These are phyloP conservation scores for Cladosporium sp. DNA, from an alignment of 2,329 filamentous ascomycete species.

Conservation along the genomic window DNA sequence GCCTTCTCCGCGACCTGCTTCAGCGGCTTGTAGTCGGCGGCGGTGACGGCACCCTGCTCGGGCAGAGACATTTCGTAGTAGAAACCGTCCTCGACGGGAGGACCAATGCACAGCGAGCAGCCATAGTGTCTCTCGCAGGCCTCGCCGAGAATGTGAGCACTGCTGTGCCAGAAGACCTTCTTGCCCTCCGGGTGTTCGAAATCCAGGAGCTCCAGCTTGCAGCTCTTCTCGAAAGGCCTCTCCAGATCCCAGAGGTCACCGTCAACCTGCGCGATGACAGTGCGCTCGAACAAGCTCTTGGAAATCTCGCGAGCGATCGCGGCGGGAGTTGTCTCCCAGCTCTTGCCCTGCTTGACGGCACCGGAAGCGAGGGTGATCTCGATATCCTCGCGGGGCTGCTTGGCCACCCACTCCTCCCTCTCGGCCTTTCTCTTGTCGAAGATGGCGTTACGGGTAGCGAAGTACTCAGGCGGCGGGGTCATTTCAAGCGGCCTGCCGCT, in stretches of 20 bases:
- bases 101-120: constrained; percentile 89
- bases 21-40: constrained; percentile 77
- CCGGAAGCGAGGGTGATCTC: constrained; percentile 70
- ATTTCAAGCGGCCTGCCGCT: constrained; percentile 45
- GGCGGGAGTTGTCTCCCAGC: constrained; percentile 88
- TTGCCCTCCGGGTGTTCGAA: constrained; percentile 77
- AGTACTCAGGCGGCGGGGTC: constrained; percentile 63
- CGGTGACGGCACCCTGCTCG: constrained; percentile 65
- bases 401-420: constrained; percentile 70
- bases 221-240: constrained; percentile 81
- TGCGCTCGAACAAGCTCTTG: constrained; percentile 81
- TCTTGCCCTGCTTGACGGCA: constrained; percentile 66
- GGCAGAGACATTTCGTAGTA: constrained; percentile 95
- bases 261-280: constrained; percentile 80
- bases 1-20: constrained; percentile 77
- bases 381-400: constrained; percentile 70
- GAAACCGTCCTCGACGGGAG: constrained; percentile 86
- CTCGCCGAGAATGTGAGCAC: constrained; percentile 93
- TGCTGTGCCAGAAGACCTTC: constrained; percentile 97
- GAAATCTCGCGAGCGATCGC: constrained; percentile 74
- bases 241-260: constrained; percentile 91
- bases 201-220: constrained; percentile 76
- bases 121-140: constrained; percentile 86
- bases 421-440: constrained; percentile 87
- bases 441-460: constrained; percentile 77